A percentile compares a stretch with the other conserved stretches of the same genome.
Evolutionary conservation across 2,329 filamentous ascomycete genomes (phyloP).

Genomic region (Nemania serpens): DNA sequence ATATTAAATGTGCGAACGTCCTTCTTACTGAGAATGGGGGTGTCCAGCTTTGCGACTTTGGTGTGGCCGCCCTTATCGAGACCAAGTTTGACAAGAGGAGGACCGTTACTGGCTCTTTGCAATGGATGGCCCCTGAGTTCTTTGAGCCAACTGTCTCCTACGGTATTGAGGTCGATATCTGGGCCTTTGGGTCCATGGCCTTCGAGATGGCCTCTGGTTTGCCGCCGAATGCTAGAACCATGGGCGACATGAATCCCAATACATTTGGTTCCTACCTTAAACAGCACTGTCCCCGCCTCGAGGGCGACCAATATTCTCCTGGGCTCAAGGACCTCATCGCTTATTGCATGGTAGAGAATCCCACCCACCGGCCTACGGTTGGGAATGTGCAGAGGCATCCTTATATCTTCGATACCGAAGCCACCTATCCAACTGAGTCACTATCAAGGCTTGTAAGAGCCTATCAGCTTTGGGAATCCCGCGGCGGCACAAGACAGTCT

Average conservation of each 20-base stretch:
- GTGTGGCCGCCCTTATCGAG: not conserved
- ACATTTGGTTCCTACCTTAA: not conserved
- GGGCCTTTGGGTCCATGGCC: not conserved
- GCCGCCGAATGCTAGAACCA: not conserved
- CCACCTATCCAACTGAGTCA: not conserved
- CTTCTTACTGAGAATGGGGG: not conserved
- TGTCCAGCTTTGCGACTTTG: not conserved
- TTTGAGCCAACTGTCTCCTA: not conserved
- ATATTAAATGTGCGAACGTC: not conserved
- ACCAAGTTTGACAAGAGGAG: not conserved
- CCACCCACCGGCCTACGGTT: not conserved
- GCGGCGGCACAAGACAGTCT: not conserved
- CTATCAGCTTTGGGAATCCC: not conserved
- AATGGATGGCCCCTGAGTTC: not conserved
- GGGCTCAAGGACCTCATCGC: not conserved
- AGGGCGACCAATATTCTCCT: not conserved
- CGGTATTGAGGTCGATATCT: not conserved
- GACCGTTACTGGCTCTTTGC: not conserved
- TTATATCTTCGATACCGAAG: not conserved
- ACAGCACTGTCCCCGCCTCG: not conserved
- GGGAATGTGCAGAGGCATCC: not conserved
- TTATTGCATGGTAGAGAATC: not conserved
- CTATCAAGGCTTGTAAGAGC: not conserved
- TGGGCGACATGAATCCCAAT: not conserved
- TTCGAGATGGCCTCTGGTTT: not conserved